A percentile compares a stretch with the other conserved stretches of the same genome.
Conservation (phyloP, 208 protist genomes). For the Jaenimonas drosophilae region DNA sequence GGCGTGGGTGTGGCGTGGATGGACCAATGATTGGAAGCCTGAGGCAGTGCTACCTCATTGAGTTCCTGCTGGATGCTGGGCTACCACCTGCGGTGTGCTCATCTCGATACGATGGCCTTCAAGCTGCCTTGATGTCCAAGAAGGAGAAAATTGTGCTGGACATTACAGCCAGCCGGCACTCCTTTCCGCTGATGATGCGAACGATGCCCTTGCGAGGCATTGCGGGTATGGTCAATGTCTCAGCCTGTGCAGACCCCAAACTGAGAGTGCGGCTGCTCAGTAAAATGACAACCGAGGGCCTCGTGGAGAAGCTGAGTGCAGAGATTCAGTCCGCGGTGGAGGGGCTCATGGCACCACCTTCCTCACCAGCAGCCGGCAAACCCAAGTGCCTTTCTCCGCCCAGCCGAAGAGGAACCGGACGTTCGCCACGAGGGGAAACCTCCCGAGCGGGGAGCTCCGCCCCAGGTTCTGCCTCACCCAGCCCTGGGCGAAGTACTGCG, state of each 20-base stretch:
- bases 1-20: constrained; percentile 23
- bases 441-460: too few species aligned
- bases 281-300: constrained; percentile 54
- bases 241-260: constrained; percentile 44
- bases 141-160: constrained; percentile 62
- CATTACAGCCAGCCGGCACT: constrained; percentile 36
- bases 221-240: constrained; percentile 51
- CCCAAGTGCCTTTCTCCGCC: background rate
- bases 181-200: constrained; percentile 36
- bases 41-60: constrained; percentile 64
- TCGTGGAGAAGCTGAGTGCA: constrained; percentile 40
- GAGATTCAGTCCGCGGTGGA: constrained; percentile 15
- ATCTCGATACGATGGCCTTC: constrained; percentile 68
- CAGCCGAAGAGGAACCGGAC: too few species aligned
- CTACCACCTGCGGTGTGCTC: constrained; percentile 85
- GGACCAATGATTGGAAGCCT: constrained; percentile 26
- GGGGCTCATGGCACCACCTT: background rate
- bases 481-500: too few species aligned
- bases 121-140: constrained; percentile 33
- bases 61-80: constrained; percentile 83
- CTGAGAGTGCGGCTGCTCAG: constrained; percentile 56
- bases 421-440: too few species aligned
- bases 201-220: constrained; percentile 43
- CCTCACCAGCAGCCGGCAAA: background rate
- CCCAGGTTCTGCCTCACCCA: too few species aligned